phyloP scores from a whole-genome alignment of 1,284 basidiomycete genomes.

The Cutaneotrichosporon spelunceum region DNA sequence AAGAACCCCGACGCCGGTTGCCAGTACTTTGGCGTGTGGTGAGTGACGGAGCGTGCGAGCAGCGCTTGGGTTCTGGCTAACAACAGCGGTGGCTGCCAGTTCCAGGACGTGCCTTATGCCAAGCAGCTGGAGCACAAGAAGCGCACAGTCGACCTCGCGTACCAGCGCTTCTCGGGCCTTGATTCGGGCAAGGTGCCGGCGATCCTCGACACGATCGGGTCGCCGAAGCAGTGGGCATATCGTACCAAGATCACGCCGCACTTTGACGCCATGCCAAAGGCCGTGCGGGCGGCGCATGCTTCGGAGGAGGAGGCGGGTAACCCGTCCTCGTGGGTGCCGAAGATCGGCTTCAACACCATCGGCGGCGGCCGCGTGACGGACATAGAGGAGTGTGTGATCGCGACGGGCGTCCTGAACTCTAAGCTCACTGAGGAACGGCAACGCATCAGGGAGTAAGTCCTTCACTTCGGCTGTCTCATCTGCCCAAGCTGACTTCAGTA shows the following conservation, averaged over 20 bases:
- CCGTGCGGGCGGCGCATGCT: conserved; percentile 15
- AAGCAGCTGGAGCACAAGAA: conserved; percentile 82
- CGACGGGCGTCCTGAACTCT: conserved; percentile 74
- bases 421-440: conserved; percentile 64
- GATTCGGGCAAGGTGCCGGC: conserved; percentile 58
- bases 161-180: conserved; percentile 70
- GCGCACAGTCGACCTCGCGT: conserved; percentile 82
- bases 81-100: conserved; percentile 49
- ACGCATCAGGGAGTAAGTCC: conserved; percentile 66
- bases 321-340: conserved; percentile 27
- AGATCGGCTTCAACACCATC: conserved; percentile 81
- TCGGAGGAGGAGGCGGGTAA: conserved; percentile 5
- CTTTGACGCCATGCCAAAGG: conserved; percentile 75
- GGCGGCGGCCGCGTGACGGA: conserved; percentile 77
- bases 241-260: conserved; percentile 97
- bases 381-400: conserved; percentile 97
- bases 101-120: conserved; percentile 81
- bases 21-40: conserved; percentile 79
- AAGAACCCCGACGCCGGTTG: conserved; percentile 56
- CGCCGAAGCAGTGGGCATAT: conserved; percentile 85
- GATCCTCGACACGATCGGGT: conserved; percentile 73
- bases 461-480: neutral
- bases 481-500: conserved; percentile 55
- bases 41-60: conserved; percentile 27
- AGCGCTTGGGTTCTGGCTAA: neutral